phyloP scores from a whole-genome alignment of 352 stramenopile genomes.

The Pelagophyceae sp. region DNA sequence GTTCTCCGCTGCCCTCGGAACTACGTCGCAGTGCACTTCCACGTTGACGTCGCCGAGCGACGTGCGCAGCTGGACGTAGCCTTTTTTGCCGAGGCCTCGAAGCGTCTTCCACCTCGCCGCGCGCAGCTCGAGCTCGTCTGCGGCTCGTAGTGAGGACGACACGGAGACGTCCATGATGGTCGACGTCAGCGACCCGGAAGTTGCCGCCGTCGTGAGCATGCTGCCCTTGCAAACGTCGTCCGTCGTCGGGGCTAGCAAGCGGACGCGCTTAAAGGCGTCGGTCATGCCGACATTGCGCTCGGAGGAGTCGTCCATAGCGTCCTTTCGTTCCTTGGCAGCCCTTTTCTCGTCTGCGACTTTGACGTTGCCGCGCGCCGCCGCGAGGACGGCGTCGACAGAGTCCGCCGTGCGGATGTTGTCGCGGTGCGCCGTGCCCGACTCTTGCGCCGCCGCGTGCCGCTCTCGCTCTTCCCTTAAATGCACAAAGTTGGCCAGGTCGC shows the following conservation, averaged over 20 bases:
- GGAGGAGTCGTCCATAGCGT: slow-evolving; percentile 22
- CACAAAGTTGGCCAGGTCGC: slow-evolving; percentile 95
- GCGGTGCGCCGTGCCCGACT: slow-evolving; percentile 24
- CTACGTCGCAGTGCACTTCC: slow-evolving; percentile 91
- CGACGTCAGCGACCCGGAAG: slow-evolving; percentile 86
- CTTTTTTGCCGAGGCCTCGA: slow-evolving; percentile 85
- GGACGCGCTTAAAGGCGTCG: slow-evolving; percentile 14
- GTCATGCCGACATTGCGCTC: slow-evolving; percentile 27
- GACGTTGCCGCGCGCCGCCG: slow-evolving; percentile 27
- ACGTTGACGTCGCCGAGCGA: slow-evolving; percentile 85
- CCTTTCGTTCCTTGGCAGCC: slow-evolving; percentile 10
- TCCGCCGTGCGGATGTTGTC: slow-evolving; percentile 30
- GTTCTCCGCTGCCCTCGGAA: slow-evolving; percentile 86
- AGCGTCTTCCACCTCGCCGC: slow-evolving; percentile 68
- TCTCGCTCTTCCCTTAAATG: slow-evolving; percentile 73
- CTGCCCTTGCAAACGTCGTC: slow-evolving; percentile 47
- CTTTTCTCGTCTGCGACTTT: slow-evolving; percentile 28
- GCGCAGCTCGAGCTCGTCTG: slow-evolving; percentile 61
- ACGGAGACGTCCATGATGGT: slow-evolving; percentile 60
- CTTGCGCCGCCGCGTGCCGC: slow-evolving; percentile 53
- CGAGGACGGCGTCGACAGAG: slow-evolving; percentile 24
- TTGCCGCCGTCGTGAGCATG: slow-evolving; percentile 72
- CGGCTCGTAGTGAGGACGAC: slow-evolving; percentile 43
- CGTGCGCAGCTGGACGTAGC: slow-evolving; percentile 87
- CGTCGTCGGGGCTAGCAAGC: slow-evolving; percentile 22